phyloP scores from a whole-genome alignment of 2,329 filamentous ascomycete genomes.

The Pseudogymnoascus sp. region DNA sequence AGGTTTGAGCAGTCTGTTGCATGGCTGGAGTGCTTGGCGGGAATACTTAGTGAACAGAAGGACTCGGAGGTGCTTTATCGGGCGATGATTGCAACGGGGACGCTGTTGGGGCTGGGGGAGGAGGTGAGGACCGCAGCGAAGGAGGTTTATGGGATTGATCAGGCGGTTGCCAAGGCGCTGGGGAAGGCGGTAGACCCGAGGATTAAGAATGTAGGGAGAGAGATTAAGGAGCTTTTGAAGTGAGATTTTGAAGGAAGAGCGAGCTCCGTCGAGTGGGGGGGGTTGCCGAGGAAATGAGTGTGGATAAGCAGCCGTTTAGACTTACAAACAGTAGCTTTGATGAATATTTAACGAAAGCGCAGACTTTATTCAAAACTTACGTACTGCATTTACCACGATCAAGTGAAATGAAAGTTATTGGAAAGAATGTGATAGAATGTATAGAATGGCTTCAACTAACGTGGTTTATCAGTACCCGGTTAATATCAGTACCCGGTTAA shows the following conservation, averaged over 20 bases:
- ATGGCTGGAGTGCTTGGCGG: slow-evolving; percentile 52
- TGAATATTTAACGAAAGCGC: background rate
- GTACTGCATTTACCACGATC: background rate
- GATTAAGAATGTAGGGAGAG: slow-evolving; percentile 50
- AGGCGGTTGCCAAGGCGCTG: slow-evolving; percentile 40
- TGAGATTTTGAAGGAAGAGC: background rate
- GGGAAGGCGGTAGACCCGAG: slow-evolving; percentile 51
- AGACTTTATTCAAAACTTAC: background rate
- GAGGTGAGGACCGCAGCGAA: slow-evolving; percentile 50
- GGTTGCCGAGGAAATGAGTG: background rate
- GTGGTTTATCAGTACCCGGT: too few relatives aligned
- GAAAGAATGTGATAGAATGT: background rate
- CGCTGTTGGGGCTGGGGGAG: slow-evolving; percentile 53
- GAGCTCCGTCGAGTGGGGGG: background rate
- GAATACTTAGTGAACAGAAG: slow-evolving; percentile 56
- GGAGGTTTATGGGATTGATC: slow-evolving; percentile 47
- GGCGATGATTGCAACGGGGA: slow-evolving; percentile 75
- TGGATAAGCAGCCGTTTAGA: background rate
- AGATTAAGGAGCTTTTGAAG: slow-evolving; percentile 46
- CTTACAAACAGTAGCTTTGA: background rate
- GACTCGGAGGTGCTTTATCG: slow-evolving; percentile 83
- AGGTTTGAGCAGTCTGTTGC: slow-evolving; percentile 37
- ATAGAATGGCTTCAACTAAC: background rate
- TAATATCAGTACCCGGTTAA: too few relatives aligned
- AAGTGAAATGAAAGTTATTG: background rate